Base-by-base conservation (phyloP, 2,329 filamentous ascomycete genomes). In the Calonectria multiphialidica region DNA sequence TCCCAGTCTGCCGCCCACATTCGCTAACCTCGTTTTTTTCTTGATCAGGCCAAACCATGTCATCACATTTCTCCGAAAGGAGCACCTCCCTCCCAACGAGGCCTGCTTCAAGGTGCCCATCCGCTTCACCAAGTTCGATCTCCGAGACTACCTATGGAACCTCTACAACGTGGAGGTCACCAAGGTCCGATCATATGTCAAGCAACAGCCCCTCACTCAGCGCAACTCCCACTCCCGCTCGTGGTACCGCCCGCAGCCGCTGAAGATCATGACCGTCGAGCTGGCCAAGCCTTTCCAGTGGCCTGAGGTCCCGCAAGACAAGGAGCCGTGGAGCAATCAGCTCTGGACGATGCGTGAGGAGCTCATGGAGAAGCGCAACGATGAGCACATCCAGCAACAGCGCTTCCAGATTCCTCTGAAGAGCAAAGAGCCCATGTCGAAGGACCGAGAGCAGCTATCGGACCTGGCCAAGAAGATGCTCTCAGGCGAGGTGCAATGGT, bases 221-320 rank as follows among this genome's bases (percentile, higher is more conserved):
- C 90, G 84, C 77, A 82, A 82, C 81, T 81, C 81, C 83, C 72
- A 75, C 79, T 87, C 84, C 79, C 88, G 89, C 72, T 88, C 88
- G 74, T 92, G 91, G 87, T 93, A 91, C 83, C 91, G 96, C 28
- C 93, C 94, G 30, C 88, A 90, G 75, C 87, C 92, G 62, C 89
- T 92, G 80, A 99, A 99, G 90, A 94, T 93, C 84, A 99, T 99
- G 97, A 98, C 94, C 49, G 95, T 97, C 53, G 94, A 98, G 88
- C 90, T 99, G 86, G 91, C 89, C 73, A 87, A 93, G 86, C 95
- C 96, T 5, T 99, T 99, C 86, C 91, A 94, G 69, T 98, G 95
- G 93, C 97, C 97, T 1, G 89, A 91, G 75, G 83, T 87, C 76
- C 94, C 95, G 5, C 84, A 87, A 75, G 89, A 93, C 81, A 86